Evolutionary conservation across 2,329 filamentous ascomycete species (phyloP), one percentile per base, ranked within the genome.

Genomic region (Colletotrichum abscissum): DNA sequence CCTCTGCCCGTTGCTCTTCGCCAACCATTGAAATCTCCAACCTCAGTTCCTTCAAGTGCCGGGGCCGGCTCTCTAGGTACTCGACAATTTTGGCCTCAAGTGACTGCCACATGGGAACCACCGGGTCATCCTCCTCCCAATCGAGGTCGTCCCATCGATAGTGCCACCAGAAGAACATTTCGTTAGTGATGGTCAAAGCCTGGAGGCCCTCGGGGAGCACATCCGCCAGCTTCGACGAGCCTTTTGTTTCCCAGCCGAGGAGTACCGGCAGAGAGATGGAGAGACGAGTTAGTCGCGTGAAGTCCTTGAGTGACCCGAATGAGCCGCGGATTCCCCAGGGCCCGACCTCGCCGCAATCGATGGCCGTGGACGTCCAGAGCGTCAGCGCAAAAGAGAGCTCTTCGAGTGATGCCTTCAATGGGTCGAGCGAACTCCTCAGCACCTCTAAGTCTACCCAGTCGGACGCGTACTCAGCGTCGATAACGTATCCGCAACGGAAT

Each of bases 91-190:
- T 49, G 14, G 26, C 38, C 24, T 62, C 59, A 1, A 49, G 42
- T 9, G 59, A 62, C 24, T 28, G 54, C 35, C 63, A 66, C 38
- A 33, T n/a, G 16, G 33, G 54, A 49, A 42, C 30, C 19, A 33
- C 26, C 1, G 19, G 58, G 16, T 56, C 2, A 35, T 12, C 24
- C 5, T 5, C 19, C 12, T 64, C 59, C 59, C 59, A n/a, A 5
- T 69, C 28, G 3, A 63, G 28, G 9, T 64, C 66, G 60, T 64
- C 49, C 66, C 66, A 69, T 33, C n/a, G 14, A 28, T 63, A 69
- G 5, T 28, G 49, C 66, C 66, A 57, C 66, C 66, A 69, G 2
- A 26, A 69, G 33, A 38, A 9, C 66, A 68, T 68, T 62, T 68
- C 57, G 12, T 56, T 63, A 4, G 66, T 68, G 5, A 68, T 12